Base-by-base conservation (phyloP, 805 yeast genomes). In the Saccharomycopsis sp. region DNA sequence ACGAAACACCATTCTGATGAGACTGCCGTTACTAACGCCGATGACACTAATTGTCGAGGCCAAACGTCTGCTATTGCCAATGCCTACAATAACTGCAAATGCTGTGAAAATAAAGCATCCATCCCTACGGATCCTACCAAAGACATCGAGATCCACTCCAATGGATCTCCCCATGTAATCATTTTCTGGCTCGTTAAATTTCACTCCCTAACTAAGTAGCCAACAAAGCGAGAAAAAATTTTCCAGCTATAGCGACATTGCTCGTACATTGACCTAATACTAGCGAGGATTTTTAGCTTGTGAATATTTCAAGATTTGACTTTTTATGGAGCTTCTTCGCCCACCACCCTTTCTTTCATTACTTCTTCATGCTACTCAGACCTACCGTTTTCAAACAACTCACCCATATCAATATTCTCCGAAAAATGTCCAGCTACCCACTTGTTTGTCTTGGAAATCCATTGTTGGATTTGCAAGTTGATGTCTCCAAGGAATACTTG, bases 381-480 rank as follows among this genome's bases (percentile, higher is more conserved):
- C 12, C 12, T 29, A 7, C 37, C 37, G 12, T 29, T 12, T 29
- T 29, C 12, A 29, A 29, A 29, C 37, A 12, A 29, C 37, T 7
- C 37, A 29, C 37, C 5, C 12, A 29, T 29, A 29, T 12, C 12
- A 29, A 29, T 29, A 29, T 29, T 29, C 37, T 29, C 37, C 37
- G 37, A 29, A 29, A 29, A 12, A 29, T 29, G 37, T 29, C 37
- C 37, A 5, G 87, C 52, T 85, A 73, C 76, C 81, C 82, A 61
- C 77, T 90, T 64, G 86, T 91, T 64, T 87, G 92, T 74, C 82
- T 91, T 71, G 97, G 97, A 68, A 91, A 91, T 79, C 98, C 97
- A 51, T 79, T 91, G 64, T 79, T 91, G 67, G 97, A 91, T 71
- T 75, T 89, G 66, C 97, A 90, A 78, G 89, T 85, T 71, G 82